Evolutionary conservation across 2,329 filamentous ascomycete species (phyloP), one percentile per base, ranked within the genome.

Genomic region (Hypoxylon sp.): DNA sequence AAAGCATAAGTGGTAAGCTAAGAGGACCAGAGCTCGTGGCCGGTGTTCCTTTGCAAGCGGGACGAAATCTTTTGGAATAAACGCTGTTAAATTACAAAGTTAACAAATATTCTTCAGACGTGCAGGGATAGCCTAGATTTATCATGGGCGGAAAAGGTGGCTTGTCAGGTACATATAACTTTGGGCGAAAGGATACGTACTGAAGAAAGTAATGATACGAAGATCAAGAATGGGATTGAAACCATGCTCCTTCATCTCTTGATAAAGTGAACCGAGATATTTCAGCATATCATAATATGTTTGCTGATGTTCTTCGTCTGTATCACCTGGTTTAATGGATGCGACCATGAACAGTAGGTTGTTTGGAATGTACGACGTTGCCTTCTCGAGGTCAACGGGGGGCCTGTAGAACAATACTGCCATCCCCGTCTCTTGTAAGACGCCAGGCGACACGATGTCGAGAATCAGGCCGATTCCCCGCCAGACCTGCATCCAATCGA

Each of bases 401-500:
- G 86, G 86, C 0, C 86, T 81, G 63, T 80, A 81, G 70, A 88
- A 86, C 10, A 88, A 78, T 4, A 78, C 73, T 1, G 80, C 78
- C 60, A 88, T 73, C 14, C 85, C 86, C 0, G 84, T 82, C 2
- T 81, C 75, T 52, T 78, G 71, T 2, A 82, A 70, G 1, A 65
- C 71, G 8, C 74, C 67, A 0, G 77, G 75, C 1, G 74, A 71
- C 42, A 81, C 79, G 11, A 84, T 66, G 0, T 83, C 77, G 42
- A 87, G 77, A 31, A 88, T 84, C 14, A 85, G 74, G 31, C 84
- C 81, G 26, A 85, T 87, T 9, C 86, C 86, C 9, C 82, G 80
- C 86, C 86, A 89, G 11, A 88, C 80, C 2, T 83, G 72, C 77
- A 88, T 85, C 86, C 87, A 89, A 73, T 88, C 83, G 48, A 88